Base-by-base conservation (phyloP, 2,329 filamentous ascomycete species). In the Cladophialophora psammophila region DNA sequence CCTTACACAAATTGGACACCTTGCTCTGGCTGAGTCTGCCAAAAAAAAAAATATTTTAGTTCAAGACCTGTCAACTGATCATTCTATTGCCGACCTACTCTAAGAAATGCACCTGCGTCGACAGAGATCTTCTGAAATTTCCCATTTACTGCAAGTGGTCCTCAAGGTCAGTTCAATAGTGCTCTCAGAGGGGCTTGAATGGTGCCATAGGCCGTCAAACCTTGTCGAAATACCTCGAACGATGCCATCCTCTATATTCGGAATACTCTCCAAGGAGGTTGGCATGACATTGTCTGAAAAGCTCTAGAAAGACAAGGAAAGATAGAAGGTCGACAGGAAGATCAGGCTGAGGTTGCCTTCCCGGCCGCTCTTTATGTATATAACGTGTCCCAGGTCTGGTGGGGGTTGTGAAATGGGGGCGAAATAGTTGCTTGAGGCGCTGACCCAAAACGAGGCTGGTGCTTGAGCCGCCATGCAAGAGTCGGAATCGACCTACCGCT, bases 1-100 rank as follows among this genome's bases (percentile, higher is more conserved):
- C 15, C 57, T 32, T 56, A 70, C 68, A 70, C 63, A 34, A 68
- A 36, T 48, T 66, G 63, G 2, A 68, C 53, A 42, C 65, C 63
- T 35, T 35, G 34, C n/a, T 54, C 45, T 9, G 63, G 63, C 13
- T 36, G 50, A 2, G 40, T 60, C 64, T 66, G 35, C n/a, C 42
- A 35, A 63, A 36, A 1, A 50, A 8, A n/a, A n/a, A n/a, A n/a
- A n/a, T n/a, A n/a, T n/a, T n/a, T 66, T 31, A 54, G 52, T 53
- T 4, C 48, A 5, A n/a, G 12, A 15, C 20, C 1, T 35, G 18
- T n/a, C 1, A 3, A 54, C 15, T 26, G 32, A 10, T 8, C 7
- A 38, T 36, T 1, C 2, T 18, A 20, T 45, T 9, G 38, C 10
- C 1, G 20, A 64, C 65, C 40, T 42, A 52, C 60, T 13, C 20